Base-by-base conservation (phyloP, 345 rosid genomes). In the Noccaea caerulescens region DNA sequence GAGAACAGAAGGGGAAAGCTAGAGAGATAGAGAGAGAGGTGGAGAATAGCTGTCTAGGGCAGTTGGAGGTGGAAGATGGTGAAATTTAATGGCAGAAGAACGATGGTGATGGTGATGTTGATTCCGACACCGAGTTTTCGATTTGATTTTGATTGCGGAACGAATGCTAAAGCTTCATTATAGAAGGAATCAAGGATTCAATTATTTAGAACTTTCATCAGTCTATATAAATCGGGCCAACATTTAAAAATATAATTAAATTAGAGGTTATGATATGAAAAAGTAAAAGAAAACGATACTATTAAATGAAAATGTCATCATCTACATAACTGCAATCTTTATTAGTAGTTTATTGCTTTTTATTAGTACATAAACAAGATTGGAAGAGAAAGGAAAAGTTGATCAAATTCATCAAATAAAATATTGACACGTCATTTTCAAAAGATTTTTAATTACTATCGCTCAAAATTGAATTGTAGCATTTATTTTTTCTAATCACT, bases 21-120 rank as follows among this genome's bases (percentile, higher is more conserved):
- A 72, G 62, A 63, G 63, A 62, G 75, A 11, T 27, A 52, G 61
- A 62, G 58, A 50, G 46, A 20, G 47, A 57, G 88, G 85, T 85
- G 78, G 63, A 66, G 63, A 41, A 58, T 81, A 84, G 90, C 92
- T 88, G 80, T 83, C 89, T 68, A 68, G n/a, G 58, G 55, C 76
- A 75, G 87, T 68, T 82, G 78, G 68, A 76, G 60, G 58, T 58
- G 81, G 76, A 68, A 74, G 78, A 61, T 66, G 75, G 67, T 65
- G 69, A 18, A 47, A 76, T 76, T 66, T 59, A 77, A 77, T 77
- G 69, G 77, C 12, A 14, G 58, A 54, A 71, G 53, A 36, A 63
- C 53, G 71, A 70, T 54, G 66, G 34, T 58, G 80, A 77, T 65
- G 72, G 34, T 58, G 80, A 77, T 65, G 72, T 63, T 71, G 68